Evolutionary conservation across 2,329 filamentous ascomycete genomes (phyloP), one percentile per base, ranked within the genome.

Genomic region (Pseudogymnoascus sp.): DNA sequence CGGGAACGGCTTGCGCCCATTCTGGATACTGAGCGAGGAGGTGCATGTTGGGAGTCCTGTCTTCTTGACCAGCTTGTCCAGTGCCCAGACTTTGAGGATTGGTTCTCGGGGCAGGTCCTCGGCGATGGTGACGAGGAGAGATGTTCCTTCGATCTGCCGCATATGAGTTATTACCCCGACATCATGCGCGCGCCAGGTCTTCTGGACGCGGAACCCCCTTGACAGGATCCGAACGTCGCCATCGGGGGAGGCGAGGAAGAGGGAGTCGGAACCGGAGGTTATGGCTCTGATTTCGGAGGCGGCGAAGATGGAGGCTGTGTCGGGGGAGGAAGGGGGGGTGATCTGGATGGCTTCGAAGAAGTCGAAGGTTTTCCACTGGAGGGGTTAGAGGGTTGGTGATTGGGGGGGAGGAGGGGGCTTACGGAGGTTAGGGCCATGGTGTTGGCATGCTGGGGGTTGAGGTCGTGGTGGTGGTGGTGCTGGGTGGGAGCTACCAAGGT

Each of bases 301-400:
- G 76, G 93, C 89, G 79, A 96, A 89, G 74, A 92, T 83, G 73
- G 86, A 83, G 2, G 23, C 23, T 70, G 86, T 89, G 74, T 96
- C 91, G 23, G 23, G 23, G 73, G 89, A 88, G 75, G 96, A 89
- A 70, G 84, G 84, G 72, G 85, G 84, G 73, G 89, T 86, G 76
- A 97, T 87, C 75, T 90, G 88, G 75, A 87, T 87, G 76, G 96
- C 92, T 79, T 97, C 92, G 85, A 99, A 98, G 87, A 99, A 99
- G 83, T 96, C 93, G 81, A 99, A 99, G 71, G 90, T 88, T 90
- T 97, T 97, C 93, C 95, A 98, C 93, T 75, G 48, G n/a, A 31
- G 10, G 43, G 37, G 54, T 28, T 66, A 66, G 68, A 63, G 28
- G 13, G 16, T 13, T 11, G 4, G 5, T 21, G 7, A 34, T 25